phyloP scores from a whole-genome alignment of 1,139 yeast species.

The Hemisphaericaspora lyxosophila region DNA sequence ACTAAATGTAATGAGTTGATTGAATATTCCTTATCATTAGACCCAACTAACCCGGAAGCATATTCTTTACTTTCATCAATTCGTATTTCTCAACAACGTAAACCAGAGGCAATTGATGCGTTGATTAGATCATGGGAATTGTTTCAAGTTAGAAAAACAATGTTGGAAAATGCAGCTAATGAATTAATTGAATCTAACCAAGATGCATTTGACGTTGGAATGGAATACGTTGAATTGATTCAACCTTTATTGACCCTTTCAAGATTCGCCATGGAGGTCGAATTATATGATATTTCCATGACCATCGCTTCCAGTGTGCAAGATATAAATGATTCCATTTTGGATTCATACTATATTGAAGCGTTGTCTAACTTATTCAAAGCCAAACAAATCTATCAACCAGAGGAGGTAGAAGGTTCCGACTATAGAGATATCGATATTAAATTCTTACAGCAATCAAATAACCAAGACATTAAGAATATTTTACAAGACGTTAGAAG shows the following conservation, averaged over 20 bases:
- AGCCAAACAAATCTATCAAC: conserved; percentile 40
- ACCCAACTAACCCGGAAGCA: conserved; percentile 68
- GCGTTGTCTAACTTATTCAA: conserved; percentile 70
- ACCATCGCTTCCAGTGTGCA: conserved; percentile 61
- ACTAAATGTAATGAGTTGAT: conserved; percentile 72
- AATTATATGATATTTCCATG: conserved; percentile 62
- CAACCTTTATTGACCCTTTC: conserved; percentile 71
- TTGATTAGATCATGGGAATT: conserved; percentile 72
- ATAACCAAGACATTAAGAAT: conserved; percentile 29
- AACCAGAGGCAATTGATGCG: conserved; percentile 71
- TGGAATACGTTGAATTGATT: conserved; percentile 61
- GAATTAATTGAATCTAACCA: conserved; percentile 20
- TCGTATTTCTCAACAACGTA: conserved; percentile 81
- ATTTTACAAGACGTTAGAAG: conserved; percentile 47
- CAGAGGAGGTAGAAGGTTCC: conserved; percentile 21
- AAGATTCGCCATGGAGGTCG: conserved; percentile 76
- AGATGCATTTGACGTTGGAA: conserved; percentile 39
- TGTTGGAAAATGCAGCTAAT: conserved; percentile 47
- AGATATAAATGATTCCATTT: conserved; percentile 78
- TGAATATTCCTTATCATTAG: conserved; percentile 61
- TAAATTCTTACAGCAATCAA: conserved; percentile 27
- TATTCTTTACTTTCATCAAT: conserved; percentile 84
- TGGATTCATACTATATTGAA: conserved; percentile 79
- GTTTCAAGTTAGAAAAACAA: conserved; percentile 52
- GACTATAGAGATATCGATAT: conserved; percentile 53